Conservation (phyloP, 176 grass and related monocot species). For the Eragrostis curvula region DNA sequence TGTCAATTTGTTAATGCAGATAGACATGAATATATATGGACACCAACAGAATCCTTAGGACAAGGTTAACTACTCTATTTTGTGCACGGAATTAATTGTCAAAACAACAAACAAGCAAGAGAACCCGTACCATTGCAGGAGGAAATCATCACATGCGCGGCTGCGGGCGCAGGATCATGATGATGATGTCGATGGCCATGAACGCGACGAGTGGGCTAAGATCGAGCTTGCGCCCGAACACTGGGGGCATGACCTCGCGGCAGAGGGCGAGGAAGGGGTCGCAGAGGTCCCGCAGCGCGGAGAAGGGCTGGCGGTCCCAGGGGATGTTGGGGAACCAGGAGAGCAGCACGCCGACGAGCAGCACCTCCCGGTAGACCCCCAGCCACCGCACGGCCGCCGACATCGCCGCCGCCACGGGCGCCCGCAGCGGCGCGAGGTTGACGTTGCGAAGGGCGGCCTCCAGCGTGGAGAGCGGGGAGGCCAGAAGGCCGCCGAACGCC, state of each 20-base stretch:
- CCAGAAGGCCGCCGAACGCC: slow-evolving; percentile 50
- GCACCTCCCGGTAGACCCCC: slow-evolving; percentile 86
- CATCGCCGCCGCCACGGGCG: slow-evolving; percentile 75
- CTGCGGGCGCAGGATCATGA: slow-evolving; percentile 83
- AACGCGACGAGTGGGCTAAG: slow-evolving; percentile 93
- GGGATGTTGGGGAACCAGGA: slow-evolving; percentile 98
- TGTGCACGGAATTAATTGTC: not conserved
- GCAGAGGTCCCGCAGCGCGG: slow-evolving; percentile 81
- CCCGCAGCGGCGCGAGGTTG: slow-evolving; percentile 65
- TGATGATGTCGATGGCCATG: slow-evolving; percentile 79
- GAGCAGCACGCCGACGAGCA: slow-evolving; percentile 84
- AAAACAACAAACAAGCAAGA: not conserved
- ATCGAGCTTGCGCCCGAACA: slow-evolving; percentile 86
- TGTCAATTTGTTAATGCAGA: not conserved
- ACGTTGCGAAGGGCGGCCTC: slow-evolving; percentile 54
- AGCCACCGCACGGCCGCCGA: slow-evolving; percentile 86
- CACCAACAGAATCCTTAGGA: not conserved
- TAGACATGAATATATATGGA: not conserved
- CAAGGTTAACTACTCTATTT: not conserved
- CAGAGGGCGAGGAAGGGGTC: slow-evolving; percentile 93
- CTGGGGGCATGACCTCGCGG: slow-evolving; percentile 85
- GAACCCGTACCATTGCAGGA: slow-evolving; percentile 4
- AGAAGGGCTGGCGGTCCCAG: slow-evolving; percentile 94
- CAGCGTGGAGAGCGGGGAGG: slow-evolving; percentile 50
- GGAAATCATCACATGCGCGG: slow-evolving; percentile 66